phyloP scores from a whole-genome alignment of 306 rosid genomes.

The Lagenaria siceraria region DNA sequence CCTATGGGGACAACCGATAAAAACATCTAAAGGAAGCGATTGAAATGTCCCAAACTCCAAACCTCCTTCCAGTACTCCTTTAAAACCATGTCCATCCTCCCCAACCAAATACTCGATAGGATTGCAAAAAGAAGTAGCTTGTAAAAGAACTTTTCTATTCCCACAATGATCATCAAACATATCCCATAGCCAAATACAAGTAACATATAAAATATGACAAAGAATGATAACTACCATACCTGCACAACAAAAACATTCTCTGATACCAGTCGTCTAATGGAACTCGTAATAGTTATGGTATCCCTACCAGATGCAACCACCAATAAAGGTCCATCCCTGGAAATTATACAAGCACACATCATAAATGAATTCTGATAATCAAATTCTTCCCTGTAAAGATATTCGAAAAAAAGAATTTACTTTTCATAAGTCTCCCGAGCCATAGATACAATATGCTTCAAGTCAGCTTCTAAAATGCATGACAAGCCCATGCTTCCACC shows the following conservation, averaged over 20 bases:
- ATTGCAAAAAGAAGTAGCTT: background rate
- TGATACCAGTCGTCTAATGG: constrained; percentile 57
- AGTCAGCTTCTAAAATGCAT: constrained; percentile 76
- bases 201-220: background rate
- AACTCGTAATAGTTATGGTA: constrained; percentile 70
- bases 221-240: constrained; percentile 28
- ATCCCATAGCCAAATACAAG: background rate
- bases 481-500: constrained; percentile 54
- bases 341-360: constrained; percentile 12
- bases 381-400: background rate
- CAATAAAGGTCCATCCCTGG: constrained; percentile 85
- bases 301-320: constrained; percentile 92
- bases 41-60: background rate
- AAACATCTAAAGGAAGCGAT: background rate
- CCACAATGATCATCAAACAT: background rate
- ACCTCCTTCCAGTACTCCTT: background rate
- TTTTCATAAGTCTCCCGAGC: constrained; percentile 64
- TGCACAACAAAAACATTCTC: constrained; percentile 80
- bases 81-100: background rate
- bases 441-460: constrained; percentile 52
- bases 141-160: background rate
- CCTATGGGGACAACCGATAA: too few species aligned
- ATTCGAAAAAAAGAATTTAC: constrained; percentile 27
- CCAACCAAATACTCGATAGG: background rate
- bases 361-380: background rate